Base-by-base conservation (phyloP, 2,329 filamentous ascomycete genomes). In the Knufia fluminis region DNA sequence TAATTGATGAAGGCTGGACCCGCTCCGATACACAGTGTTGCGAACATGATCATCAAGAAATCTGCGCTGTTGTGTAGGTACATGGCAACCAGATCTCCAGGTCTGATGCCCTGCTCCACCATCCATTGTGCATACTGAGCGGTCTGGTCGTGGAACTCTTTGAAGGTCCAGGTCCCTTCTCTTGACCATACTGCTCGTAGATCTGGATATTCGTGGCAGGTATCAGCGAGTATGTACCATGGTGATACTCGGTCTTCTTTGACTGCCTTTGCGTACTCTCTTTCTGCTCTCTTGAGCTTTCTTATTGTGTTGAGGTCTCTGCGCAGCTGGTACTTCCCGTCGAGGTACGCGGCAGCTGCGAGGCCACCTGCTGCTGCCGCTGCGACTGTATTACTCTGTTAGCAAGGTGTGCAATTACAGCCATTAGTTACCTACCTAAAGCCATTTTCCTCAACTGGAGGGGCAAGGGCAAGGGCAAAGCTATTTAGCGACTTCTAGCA, bases 1-100 rank as follows among this genome's bases (percentile, higher is more conserved):
- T 82, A 79, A 62, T 87, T 87, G 62, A 87, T 82, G 64, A 84
- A 75, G 0, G 83, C 82, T 0, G 83, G 83, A 0, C 80, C 80
- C 12, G 79, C 79, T 2, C 83, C 83, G 49, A 86, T 76, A 8
- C 78, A 74, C 72, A 77, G 77, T 2, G 82, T 66, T 0, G 77
- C 83, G 35, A 86, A 60, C 77, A 82, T 83, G 2, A 75, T 74
- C 43, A 84, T 77, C 7, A 83, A 59, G 56, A 86, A 85, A 49
- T 86, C 81, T 0, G 79, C 73, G 12, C 78, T 77, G 62, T 86
- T 87, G 58, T 72, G 74, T 64, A 86, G 76, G 63, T 82, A 85
- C 52, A 86, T 71, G 2, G 74, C 78, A 1, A 86, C 80, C 1
- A 85, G 67, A 28, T 85, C 74, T 2, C 76, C 74, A 0, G 76